Evolutionary conservation across 257 asterid species (phyloP), one percentile per base, ranked within the genome.

Genomic region (Anisodus tanguticus): DNA sequence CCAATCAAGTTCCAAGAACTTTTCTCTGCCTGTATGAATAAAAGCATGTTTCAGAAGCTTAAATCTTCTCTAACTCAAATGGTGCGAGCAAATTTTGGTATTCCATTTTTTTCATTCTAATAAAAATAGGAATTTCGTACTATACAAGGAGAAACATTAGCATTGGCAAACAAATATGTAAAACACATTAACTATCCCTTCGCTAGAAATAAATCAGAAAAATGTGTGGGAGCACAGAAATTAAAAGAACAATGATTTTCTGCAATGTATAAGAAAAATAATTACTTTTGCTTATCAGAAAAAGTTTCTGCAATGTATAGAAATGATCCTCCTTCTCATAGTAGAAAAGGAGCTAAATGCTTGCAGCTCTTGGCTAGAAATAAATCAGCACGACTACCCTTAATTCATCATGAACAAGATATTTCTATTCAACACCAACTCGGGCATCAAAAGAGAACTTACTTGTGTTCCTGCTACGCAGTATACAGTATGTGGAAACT

Each of bases 401-500:
- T 58, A 58, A 17, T 9, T 8, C 67, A 62, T 62, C 16, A 54
- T 54, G 17, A 58, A 16, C 63, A 58, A 59, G 45, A 31, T 35
- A 31, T 26, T 26, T 22, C 3, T 9, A 22, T 64, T 12, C 6
- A 26, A 64, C 8, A 66, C 8, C 45, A 66, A 22, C 69, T 9
- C n/a, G 1, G 5, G 16, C 45, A 39, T 22, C 17, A 74, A 55
- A 19, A 13, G 26, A 59, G 68, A 84, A 39, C 88, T 90, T 80
- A 94, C 99, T 91, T 97, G 99, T 16, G 99, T 93, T 82, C 99
- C 99, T 8, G 98, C 93, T 60, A 95, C 88, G 13, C 98, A 93
- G 79, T 92, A 95, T 7, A 90, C 88, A 1, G 98, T 90, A 84
- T 96, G 98, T 8, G 99, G 97, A 84, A 96, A 96, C 83, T 93